These are phyloP conservation scores for Cercospora sp. DNA, from an alignment of 2,329 filamentous ascomycete genomes.

Conservation along the genomic window DNA sequence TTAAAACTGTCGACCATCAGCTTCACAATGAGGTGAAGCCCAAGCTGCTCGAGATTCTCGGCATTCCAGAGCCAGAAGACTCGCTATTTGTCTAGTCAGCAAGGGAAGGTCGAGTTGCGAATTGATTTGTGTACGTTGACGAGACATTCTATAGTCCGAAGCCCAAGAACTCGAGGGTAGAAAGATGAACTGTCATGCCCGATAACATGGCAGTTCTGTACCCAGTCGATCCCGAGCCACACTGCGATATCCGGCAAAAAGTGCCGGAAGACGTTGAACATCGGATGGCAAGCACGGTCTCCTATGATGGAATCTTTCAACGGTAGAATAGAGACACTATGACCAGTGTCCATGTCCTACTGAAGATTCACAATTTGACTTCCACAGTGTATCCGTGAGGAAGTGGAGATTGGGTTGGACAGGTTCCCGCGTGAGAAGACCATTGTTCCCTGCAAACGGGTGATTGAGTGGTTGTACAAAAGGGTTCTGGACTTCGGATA, in stretches of 20 bases:
- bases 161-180: too few species aligned
- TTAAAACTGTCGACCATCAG: not conserved
- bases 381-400: not conserved
- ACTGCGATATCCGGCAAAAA: not conserved
- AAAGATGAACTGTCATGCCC: not conserved
- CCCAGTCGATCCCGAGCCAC: not conserved
- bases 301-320: not conserved
- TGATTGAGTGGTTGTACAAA: constrained; percentile 1
- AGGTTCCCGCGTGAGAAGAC: not conserved
- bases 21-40: not conserved
- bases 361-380: not conserved
- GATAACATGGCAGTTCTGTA: not conserved
- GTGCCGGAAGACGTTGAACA: not conserved
- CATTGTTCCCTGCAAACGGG: not conserved
- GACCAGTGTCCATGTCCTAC: not conserved
- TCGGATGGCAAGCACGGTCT: not conserved
- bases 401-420: not conserved
- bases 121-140: too few species aligned
- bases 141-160: too few species aligned
- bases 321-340: not conserved
- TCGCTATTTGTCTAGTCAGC: too few species aligned
- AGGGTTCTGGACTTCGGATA: not conserved
- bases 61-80: too few species aligned
- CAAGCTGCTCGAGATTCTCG: not conserved
- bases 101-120: too few species aligned